phyloP scores from a whole-genome alignment of 768 basidiomycete species.

The Leccinum aurantiacum region DNA sequence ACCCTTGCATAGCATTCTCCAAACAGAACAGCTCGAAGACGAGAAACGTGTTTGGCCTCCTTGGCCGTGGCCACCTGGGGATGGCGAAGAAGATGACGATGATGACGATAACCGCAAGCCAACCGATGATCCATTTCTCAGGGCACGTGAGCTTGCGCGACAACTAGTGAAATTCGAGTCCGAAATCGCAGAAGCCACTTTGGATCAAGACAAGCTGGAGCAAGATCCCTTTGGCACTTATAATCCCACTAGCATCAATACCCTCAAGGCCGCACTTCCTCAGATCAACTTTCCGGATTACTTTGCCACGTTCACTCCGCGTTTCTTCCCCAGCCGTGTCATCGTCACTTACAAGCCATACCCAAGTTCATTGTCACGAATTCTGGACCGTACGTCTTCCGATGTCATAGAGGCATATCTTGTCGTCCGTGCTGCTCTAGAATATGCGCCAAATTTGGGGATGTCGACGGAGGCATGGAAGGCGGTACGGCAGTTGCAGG shows the following conservation, averaged over 20 bases:
- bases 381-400: constrained; percentile 65
- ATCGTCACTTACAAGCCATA: constrained; percentile 85
- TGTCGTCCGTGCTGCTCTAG: constrained; percentile 69
- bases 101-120: constrained; percentile 40
- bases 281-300: constrained; percentile 85
- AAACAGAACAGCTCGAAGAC: constrained; percentile 41
- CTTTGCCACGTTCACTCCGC: constrained; percentile 80
- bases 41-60: constrained; percentile 60
- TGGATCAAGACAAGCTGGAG: constrained; percentile 75
- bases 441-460: constrained; percentile 70
- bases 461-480: constrained; percentile 76
- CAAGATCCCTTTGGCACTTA: constrained; percentile 87
- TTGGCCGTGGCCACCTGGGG: constrained; percentile 89
- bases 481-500: constrained; percentile 65
- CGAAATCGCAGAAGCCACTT: constrained; percentile 70
- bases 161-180: constrained; percentile 78
- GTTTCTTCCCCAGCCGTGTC: constrained; percentile 70
- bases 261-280: constrained; percentile 66
- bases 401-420: constrained; percentile 87
- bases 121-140: constrained; percentile 36
- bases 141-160: constrained; percentile 63
- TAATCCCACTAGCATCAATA: constrained; percentile 73
- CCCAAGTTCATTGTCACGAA: constrained; percentile 59
- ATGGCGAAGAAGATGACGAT: constrained; percentile 54
- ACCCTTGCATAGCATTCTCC: constrained; percentile 27